Conservation (phyloP, 2,329 filamentous ascomycete genomes). For the Cladosporium sp. region DNA sequence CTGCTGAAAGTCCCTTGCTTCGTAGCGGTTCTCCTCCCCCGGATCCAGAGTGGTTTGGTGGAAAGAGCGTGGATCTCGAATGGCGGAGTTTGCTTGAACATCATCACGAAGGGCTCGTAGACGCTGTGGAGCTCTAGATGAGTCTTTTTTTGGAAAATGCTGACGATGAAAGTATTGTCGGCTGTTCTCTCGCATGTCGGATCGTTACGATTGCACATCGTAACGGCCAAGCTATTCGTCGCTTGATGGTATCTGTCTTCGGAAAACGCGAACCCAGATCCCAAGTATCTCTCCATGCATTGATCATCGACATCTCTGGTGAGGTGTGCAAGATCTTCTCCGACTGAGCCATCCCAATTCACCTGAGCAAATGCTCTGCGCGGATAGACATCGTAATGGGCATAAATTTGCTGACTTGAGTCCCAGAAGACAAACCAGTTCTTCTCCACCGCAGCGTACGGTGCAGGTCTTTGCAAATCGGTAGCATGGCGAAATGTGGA, state of each 20-base stretch:
- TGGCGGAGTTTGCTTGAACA: constrained; percentile 46
- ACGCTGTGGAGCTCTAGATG: constrained; percentile 43
- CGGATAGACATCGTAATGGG: constrained; percentile 51
- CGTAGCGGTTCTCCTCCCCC: constrained; percentile 41
- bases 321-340: constrained; percentile 42
- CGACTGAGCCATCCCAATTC: constrained; percentile 41
- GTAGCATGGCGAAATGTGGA: constrained; percentile 40
- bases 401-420: constrained; percentile 39
- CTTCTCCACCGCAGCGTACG: constrained; percentile 50
- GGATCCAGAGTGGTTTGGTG: constrained; percentile 51
- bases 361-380: constrained; percentile 48
- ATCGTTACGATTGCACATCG: constrained; percentile 49
- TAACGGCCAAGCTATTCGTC: constrained; percentile 54
- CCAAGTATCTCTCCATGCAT: constrained; percentile 43
- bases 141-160: constrained; percentile 53
- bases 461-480: constrained; percentile 49
- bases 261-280: background rate
- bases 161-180: constrained; percentile 52
- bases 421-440: constrained; percentile 63
- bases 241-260: constrained; percentile 50
- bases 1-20: background rate
- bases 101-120: constrained; percentile 54
- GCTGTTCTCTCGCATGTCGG: constrained; percentile 38
- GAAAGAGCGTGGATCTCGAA: constrained; percentile 50
- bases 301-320: constrained; percentile 36